Conservation (phyloP, 371 early-diverging fungal species). For the Thermomucor indicae-seudaticae region DNA sequence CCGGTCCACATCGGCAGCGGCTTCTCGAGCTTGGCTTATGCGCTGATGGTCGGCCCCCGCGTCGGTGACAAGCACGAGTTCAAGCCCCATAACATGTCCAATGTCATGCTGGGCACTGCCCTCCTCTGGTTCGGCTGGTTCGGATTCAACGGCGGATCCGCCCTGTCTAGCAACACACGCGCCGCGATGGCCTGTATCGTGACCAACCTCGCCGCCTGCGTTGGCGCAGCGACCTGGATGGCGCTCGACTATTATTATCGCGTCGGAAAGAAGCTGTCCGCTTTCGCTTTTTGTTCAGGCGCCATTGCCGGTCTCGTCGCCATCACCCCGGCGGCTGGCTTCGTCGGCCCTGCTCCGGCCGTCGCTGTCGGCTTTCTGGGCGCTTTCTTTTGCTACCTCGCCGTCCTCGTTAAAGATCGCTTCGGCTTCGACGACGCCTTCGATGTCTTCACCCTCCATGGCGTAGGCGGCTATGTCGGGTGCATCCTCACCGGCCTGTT, state of each 20-base stretch:
- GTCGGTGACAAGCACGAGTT: constrained; percentile 54
- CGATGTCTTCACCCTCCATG: constrained; percentile 84
- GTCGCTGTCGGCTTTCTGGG: constrained; percentile 75
- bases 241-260: constrained; percentile 75
- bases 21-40: constrained; percentile 82
- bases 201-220: constrained; percentile 80
- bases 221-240: constrained; percentile 83
- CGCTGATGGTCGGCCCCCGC: constrained; percentile 75
- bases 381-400: constrained; percentile 70
- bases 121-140: constrained; percentile 89
- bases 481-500: constrained; percentile 86
- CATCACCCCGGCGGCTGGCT: constrained; percentile 91
- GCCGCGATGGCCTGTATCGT: constrained; percentile 81
- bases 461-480: constrained; percentile 81
- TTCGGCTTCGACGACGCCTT: constrained; percentile 85
- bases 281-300: constrained; percentile 87
- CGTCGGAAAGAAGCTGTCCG: constrained; percentile 71
- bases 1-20: constrained; percentile 91
- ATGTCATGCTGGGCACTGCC: constrained; percentile 80
- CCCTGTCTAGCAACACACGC: constrained; percentile 69
- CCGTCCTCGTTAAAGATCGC: constrained; percentile 68
- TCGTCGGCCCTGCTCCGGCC: constrained; percentile 73
- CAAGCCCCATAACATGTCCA: constrained; percentile 85
- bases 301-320: constrained; percentile 89
- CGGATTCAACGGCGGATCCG: constrained; percentile 85